phyloP scores from a whole-genome alignment of 805 yeast species.

The Maudiozyma pseudohumilis region DNA sequence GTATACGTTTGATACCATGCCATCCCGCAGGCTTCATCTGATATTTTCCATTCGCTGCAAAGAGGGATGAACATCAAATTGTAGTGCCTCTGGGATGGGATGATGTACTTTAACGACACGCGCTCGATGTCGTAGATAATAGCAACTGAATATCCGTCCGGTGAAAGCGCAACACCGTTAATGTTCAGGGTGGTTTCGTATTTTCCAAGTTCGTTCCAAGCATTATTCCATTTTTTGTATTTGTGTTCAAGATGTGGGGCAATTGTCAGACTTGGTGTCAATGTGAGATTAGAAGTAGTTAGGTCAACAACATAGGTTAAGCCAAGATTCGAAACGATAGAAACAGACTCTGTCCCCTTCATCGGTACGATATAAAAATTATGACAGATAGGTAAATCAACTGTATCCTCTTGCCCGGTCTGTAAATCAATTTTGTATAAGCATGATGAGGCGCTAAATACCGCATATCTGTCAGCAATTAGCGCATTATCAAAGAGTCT shows the following conservation, averaged over 20 bases:
- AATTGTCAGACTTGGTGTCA: constrained; percentile 14
- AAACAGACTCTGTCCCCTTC: constrained; percentile 6
- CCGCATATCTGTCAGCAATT: constrained; percentile 6
- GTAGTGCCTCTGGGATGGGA: constrained; percentile 20
- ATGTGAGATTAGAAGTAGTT: constrained; percentile 6
- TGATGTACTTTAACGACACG: constrained; percentile 22
- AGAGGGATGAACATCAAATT: constrained; percentile 22
- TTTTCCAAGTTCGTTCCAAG: constrained; percentile 19
- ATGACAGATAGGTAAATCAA: constrained; percentile 8
- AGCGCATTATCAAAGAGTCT: constrained; percentile 15
- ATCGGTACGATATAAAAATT: constrained; percentile 17
- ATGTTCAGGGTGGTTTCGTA: constrained; percentile 21
- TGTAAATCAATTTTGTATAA: constrained; percentile 9
- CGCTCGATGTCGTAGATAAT: constrained; percentile 22
- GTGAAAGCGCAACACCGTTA: constrained; percentile 22
- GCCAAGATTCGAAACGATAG: constrained; percentile 14
- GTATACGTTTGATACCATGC: constrained; percentile 29
- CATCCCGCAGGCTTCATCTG: constrained; percentile 20
- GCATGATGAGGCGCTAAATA: constrained; percentile 12
- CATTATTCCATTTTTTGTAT: constrained; percentile 22
- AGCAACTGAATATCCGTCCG: constrained; percentile 24
- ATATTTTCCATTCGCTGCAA: constrained; percentile 20
- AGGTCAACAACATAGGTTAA: constrained; percentile 11
- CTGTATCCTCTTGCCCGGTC: background rate
- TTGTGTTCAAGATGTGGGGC: constrained; percentile 22